Percentiles rank a stretch among this genome's conserved stretches.
phyloP scores from a whole-genome alignment of 108 stramenopile genomes.

The Craspedostauros australis region DNA sequence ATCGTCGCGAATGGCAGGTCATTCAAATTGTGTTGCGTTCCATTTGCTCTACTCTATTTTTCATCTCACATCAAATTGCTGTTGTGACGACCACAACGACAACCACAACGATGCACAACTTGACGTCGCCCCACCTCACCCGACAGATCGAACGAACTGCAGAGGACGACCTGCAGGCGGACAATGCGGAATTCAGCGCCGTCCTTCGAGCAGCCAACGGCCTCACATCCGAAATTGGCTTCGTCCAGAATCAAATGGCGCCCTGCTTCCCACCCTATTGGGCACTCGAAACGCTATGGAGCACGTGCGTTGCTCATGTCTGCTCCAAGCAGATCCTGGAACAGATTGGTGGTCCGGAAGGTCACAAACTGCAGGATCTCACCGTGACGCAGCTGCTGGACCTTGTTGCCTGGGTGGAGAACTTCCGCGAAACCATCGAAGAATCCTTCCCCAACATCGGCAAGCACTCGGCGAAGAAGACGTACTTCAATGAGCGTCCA shows the following conservation, averaged over 20 bases:
- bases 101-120: neutral
- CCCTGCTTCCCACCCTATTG: conserved; percentile 85
- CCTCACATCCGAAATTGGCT: conserved; percentile 72
- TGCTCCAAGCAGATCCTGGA: conserved; percentile 81
- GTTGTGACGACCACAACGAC: too few species aligned
- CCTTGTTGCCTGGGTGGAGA: conserved; percentile 84
- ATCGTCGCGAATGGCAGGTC: too few species aligned
- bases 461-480: conserved; percentile 57
- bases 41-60: too few species aligned
- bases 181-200: conserved; percentile 60
- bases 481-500: conserved; percentile 70
- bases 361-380: conserved; percentile 65
- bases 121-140: too few species aligned
- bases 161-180: conserved; percentile 57
- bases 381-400: conserved; percentile 84
- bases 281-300: conserved; percentile 80
- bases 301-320: conserved; percentile 78
- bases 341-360: conserved; percentile 83
- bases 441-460: conserved; percentile 80
- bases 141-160: conserved; percentile 44
- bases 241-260: conserved; percentile 80
- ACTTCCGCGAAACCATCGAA: conserved; percentile 81
- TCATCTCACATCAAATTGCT: too few species aligned
- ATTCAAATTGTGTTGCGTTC: too few species aligned
- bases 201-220: conserved; percentile 77